A percentile compares a stretch with the other conserved stretches of the same genome.
Conservation (phyloP, 108 stramenopile species). For the Nannochloropsis salina region DNA sequence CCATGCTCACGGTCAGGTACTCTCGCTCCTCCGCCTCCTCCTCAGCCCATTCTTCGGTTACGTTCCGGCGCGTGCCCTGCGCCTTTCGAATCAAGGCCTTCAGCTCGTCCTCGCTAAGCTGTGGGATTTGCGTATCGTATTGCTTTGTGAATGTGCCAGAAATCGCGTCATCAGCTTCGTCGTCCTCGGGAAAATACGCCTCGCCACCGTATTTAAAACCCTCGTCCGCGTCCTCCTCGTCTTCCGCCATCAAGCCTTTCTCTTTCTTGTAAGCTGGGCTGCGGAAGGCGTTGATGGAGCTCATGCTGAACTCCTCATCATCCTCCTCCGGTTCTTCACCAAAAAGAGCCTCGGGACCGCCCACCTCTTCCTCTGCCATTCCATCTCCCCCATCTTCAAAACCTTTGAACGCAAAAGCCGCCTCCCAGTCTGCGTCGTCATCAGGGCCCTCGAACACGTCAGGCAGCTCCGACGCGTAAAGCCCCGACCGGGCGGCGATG, state of each 20-base stretch:
- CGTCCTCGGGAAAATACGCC: neutral
- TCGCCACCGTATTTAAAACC: neutral
- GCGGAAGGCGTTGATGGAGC: neutral
- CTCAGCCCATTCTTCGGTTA: neutral
- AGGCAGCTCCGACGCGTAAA: neutral
- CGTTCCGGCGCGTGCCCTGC: neutral
- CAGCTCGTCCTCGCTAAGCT: neutral
- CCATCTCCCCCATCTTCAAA: neutral
- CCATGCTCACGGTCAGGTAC: neutral
- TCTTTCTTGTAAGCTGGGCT: neutral
- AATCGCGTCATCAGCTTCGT: neutral
- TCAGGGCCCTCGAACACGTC: neutral
- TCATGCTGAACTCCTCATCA: constrained; percentile 5
- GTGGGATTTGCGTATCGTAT: neutral
- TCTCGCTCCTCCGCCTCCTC: neutral
- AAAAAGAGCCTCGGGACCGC: neutral
- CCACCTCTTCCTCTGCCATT: neutral
- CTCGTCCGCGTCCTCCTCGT: neutral
- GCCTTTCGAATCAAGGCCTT: neutral
- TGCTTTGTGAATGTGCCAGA: neutral
- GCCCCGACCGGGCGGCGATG: neutral
- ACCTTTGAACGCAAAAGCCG: neutral
- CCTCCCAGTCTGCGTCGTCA: neutral
- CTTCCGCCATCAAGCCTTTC: neutral
- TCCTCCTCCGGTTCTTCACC: constrained; percentile 4